These are phyloP conservation scores for Populus davidiana DNA, from an alignment of 345 rosid species.

Conservation along the genomic window DNA sequence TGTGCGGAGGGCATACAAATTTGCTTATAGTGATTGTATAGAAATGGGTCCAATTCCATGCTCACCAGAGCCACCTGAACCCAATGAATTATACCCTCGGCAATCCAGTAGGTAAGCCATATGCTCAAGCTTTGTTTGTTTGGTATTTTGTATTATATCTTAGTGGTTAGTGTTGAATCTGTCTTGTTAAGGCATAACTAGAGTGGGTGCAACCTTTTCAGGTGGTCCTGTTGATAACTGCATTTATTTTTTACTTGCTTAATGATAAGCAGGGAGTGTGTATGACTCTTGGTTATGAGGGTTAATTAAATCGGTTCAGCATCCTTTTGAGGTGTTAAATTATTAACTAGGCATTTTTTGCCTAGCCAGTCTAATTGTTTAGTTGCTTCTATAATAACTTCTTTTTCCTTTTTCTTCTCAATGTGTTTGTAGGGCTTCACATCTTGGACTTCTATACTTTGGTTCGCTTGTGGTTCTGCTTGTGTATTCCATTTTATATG, in stretches of 20 bases:
- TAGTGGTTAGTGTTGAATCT: conserved; percentile 4
- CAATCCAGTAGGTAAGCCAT: conserved; percentile 73
- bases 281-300: conserved; percentile 6
- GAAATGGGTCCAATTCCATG: conserved; percentile 91
- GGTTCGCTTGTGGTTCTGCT: conserved; percentile 85
- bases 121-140: conserved; percentile 9
- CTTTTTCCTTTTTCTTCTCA: conserved; percentile 12
- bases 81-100: conserved; percentile 88
- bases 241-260: conserved; percentile 11
- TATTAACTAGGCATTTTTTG: neutral
- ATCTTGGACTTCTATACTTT: conserved; percentile 85
- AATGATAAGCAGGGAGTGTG: conserved; percentile 10
- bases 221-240: neutral
- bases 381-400: conserved; percentile 5
- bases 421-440: conserved; percentile 70
- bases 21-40: conserved; percentile 96
- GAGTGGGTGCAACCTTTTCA: neutral
- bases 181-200: neutral
- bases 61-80: conserved; percentile 95
- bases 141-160: conserved; percentile 1
- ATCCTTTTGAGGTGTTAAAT: conserved; percentile 1
- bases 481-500: conserved; percentile 88
- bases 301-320: neutral
- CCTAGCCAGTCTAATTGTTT: conserved; percentile 5
- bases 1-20: conserved; percentile 93